These are phyloP conservation scores for Trypanosoma cruzi DNA, from an alignment of 208 protist genomes.

Conservation along the genomic window DNA sequence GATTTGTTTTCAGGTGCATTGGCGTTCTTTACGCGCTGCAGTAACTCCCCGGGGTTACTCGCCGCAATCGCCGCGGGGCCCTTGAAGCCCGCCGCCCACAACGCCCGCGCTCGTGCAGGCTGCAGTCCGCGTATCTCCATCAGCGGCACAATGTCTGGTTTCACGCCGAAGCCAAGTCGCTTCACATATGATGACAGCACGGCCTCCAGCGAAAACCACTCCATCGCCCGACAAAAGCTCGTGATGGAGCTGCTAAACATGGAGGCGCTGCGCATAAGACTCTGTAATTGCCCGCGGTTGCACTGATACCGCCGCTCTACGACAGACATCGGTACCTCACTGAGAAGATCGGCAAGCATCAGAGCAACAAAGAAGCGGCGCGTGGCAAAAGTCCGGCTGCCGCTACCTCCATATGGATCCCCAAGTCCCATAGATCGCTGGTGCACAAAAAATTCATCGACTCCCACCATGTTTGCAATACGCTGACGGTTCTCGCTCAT, in stretches of 20 bases:
- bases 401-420: constrained; percentile 37
- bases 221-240: constrained; percentile 87
- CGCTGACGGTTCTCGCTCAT: constrained; percentile 73
- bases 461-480: constrained; percentile 73
- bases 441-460: constrained; percentile 79
- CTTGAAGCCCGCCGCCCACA: constrained; percentile 84
- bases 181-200: constrained; percentile 86
- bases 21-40: constrained; percentile 55
- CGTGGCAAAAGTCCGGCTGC: constrained; percentile 59
- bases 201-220: constrained; percentile 89
- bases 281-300: constrained; percentile 84
- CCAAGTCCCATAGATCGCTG: constrained; percentile 70
- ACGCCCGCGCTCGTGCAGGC: constrained; percentile 69
- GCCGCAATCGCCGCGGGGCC: constrained; percentile 48
- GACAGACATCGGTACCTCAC: constrained; percentile 68
- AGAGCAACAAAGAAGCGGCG: constrained; percentile 91
- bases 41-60: constrained; percentile 61
- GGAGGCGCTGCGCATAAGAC: constrained; percentile 75
- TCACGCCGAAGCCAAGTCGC: constrained; percentile 87
- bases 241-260: constrained; percentile 91
- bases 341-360: constrained; percentile 85
- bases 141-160: constrained; percentile 91
- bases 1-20: constrained; percentile 59
- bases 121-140: constrained; percentile 87
- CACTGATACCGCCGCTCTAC: constrained; percentile 79